A percentile compares a stretch with the other conserved stretches of the same genome.
Conservation (phyloP, 1,284 basidiomycete species). For the Fomitiporia mediterranea region DNA sequence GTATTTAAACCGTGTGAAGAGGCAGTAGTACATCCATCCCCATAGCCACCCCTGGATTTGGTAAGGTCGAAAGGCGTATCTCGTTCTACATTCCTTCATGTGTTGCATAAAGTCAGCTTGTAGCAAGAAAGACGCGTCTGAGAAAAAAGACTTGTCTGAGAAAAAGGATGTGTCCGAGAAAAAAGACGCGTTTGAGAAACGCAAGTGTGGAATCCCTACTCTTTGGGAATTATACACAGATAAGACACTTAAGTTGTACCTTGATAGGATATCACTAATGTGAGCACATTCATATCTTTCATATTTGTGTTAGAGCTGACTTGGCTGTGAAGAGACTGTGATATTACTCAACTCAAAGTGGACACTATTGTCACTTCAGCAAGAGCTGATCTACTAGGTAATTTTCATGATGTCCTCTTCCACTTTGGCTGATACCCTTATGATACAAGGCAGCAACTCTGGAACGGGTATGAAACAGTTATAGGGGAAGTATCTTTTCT, state of each 20-base stretch:
- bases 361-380: constrained; percentile 89
- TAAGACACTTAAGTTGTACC: neutral
- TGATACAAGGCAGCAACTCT: constrained; percentile 11
- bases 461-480: constrained; percentile 21
- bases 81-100: no score
- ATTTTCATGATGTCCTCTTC: neutral
- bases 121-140: no score
- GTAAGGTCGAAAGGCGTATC: no score
- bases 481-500: no score
- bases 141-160: no score
- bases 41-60: no score
- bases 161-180: no score
- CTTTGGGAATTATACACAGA: neutral
- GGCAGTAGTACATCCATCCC: no score
- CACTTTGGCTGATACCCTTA: neutral
- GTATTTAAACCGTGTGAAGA: no score
- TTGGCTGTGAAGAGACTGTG: constrained; percentile 24
- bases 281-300: no score
- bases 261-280: neutral
- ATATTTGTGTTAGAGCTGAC: neutral
- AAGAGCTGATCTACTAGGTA: constrained; percentile 71
- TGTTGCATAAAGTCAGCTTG: no score
- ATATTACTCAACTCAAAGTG: constrained; percentile 68
- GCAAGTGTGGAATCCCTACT: neutral
- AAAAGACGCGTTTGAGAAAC: no score